Percentiles rank a stretch among this genome's conserved stretches.
These are phyloP conservation scores for Ambrosiella beaveri DNA, from an alignment of 2,329 filamentous ascomycete genomes.

Conservation along the genomic window DNA sequence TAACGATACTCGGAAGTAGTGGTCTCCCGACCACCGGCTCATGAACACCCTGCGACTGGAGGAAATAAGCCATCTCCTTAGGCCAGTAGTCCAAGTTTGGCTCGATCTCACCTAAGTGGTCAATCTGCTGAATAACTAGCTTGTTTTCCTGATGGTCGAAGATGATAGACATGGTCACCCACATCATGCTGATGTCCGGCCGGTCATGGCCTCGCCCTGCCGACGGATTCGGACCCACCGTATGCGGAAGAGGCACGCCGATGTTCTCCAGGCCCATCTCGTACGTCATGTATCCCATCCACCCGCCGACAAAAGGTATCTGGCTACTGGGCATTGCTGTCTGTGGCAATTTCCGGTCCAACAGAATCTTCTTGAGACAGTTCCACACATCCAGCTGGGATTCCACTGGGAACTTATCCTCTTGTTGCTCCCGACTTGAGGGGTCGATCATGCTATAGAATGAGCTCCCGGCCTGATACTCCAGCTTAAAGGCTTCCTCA, in stretches of 20 bases:
- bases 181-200: constrained; percentile 59
- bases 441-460: too few species aligned
- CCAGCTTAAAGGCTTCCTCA: too few species aligned
- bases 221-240: not conserved
- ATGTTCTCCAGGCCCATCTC: constrained; percentile 58
- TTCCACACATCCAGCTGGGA: not conserved
- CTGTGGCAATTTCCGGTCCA: not conserved
- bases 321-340: not conserved
- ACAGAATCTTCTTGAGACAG: not conserved
- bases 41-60: not conserved
- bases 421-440: too few species aligned
- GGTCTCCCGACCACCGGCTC: too few species aligned
- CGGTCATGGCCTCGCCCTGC: constrained; percentile 23
- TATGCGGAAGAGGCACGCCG: constrained; percentile 23
- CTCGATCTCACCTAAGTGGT: constrained; percentile 23
- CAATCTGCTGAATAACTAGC: constrained; percentile 48
- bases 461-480: too few species aligned
- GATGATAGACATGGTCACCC: constrained; percentile 61
- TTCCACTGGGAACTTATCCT: too few species aligned
- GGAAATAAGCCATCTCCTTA: not conserved
- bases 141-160: constrained; percentile 50
- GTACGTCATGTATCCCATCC: constrained; percentile 73
- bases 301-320: constrained; percentile 56
- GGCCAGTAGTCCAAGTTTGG: constrained; percentile 15
- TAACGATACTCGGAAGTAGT: too few species aligned